Evolutionary conservation across 108 stramenopile genomes (phyloP).

Genomic region (Craspedostauros australis): DNA sequence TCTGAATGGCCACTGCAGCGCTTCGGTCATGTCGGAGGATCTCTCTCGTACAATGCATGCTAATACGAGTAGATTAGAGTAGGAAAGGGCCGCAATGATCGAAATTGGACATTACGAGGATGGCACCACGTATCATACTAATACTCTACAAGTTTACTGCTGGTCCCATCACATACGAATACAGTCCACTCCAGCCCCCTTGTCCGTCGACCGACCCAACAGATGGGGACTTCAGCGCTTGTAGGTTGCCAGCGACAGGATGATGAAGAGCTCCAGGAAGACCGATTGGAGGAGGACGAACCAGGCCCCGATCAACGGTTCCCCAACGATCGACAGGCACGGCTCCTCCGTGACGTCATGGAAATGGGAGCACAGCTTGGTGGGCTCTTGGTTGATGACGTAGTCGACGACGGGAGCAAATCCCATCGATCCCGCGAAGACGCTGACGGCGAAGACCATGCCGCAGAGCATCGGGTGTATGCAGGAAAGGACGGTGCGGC

Average conservation of each 20-base stretch:
- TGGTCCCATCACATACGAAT: too few relatives aligned
- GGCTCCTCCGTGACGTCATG: conserved; percentile 12
- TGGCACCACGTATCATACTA: too few relatives aligned
- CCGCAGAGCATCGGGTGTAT: conserved; percentile 26
- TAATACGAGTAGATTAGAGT: too few relatives aligned
- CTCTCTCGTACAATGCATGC: too few relatives aligned
- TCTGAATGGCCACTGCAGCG: too few relatives aligned
- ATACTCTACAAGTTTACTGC: too few relatives aligned
- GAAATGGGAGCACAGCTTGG: conserved; percentile 18
- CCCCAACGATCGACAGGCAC: conserved; percentile 23
- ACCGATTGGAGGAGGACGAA: conserved; percentile 32
- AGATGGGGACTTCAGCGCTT: too few relatives aligned
- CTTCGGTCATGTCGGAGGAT: too few relatives aligned
- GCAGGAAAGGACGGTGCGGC: conserved; percentile 5
- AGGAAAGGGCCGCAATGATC: too few relatives aligned
- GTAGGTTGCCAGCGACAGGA: conserved; percentile 20
- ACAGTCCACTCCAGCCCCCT: too few relatives aligned
- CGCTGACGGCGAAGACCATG: conserved; percentile 11
- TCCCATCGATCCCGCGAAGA: conserved; percentile 19
- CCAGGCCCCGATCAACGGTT: conserved; percentile 21
- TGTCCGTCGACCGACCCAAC: too few relatives aligned
- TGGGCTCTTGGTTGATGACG: conserved; percentile 8
- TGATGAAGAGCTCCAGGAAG: conserved; percentile 27
- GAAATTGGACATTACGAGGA: too few relatives aligned
- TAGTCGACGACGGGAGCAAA: conserved; percentile 17